A percentile compares a stretch with the other conserved stretches of the same genome.
Evolutionary conservation across 2,329 filamentous ascomycete genomes (phyloP).

Genomic region (Diplodia mutila): DNA sequence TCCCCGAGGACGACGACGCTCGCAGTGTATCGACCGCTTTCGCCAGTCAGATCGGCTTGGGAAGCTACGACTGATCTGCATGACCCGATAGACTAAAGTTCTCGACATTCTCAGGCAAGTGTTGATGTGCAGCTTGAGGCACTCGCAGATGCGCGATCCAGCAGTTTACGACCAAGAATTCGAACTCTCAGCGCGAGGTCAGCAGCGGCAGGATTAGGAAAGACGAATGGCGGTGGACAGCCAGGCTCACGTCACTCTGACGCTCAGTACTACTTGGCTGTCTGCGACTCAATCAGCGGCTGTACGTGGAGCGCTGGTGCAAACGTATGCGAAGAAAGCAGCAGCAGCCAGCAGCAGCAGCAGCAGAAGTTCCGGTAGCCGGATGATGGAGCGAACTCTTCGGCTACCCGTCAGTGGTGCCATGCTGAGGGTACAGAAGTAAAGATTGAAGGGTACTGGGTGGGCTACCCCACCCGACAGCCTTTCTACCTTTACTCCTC

Average conservation of each 20-base stretch:
- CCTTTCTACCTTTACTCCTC: not conserved
- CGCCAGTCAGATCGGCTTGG: constrained; percentile 82
- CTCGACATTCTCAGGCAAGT: constrained; percentile 3
- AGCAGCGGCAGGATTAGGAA: constrained; percentile 3
- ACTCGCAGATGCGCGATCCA: constrained; percentile 1
- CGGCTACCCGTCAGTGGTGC: not conserved
- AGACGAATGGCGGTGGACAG: constrained; percentile 4
- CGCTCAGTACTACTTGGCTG: constrained; percentile 13
- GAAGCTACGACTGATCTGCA: constrained; percentile 61
- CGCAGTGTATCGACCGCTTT: constrained; percentile 96
- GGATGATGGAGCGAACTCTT: constrained; percentile 7
- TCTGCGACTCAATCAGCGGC: not conserved
- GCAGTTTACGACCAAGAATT: constrained; percentile 13
- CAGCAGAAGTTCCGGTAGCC: constrained; percentile 7
- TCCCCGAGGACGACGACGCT: constrained; percentile 81
- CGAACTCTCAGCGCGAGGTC: constrained; percentile 2
- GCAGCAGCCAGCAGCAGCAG: constrained; percentile 6
- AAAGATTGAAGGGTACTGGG: not conserved
- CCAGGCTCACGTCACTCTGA: not conserved
- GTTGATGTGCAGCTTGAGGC: constrained; percentile 3
- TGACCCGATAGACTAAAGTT: not conserved
- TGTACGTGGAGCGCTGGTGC: not conserved
- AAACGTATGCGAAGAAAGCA: constrained; percentile 1
- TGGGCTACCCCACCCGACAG: not conserved
- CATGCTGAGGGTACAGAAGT: not conserved